Base-by-base conservation (phyloP, 2,329 filamentous ascomycete species). In the Ophiostoma piceae region DNA sequence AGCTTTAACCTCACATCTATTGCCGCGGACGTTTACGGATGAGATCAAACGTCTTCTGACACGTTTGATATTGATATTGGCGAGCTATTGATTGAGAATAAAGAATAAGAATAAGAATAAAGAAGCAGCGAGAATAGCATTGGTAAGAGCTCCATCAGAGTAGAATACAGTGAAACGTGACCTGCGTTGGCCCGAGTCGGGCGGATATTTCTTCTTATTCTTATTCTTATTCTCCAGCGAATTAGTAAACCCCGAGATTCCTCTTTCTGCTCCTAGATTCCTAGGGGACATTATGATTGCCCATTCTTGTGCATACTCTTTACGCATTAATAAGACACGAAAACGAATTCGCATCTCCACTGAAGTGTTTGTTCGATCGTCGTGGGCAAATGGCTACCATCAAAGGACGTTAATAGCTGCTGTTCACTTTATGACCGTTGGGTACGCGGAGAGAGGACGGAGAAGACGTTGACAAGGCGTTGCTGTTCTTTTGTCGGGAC, bases 141-240 rank as follows among this genome's bases (percentile, higher is more conserved):
- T 57, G 51, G 51, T 57, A 57, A 26, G 8, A 54, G 51, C 5
- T 35, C 35, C 35, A 35, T 35, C 35, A 9, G 22, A 3, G 43
- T 6, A 6, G 43, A 16, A 16, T 47, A 19, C 5, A 41, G 8
- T 41, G 9, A 14, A 41, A 41, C 39, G 39, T 19, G 43, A 47
- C 43, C 43, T 16, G 43, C 51, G 19, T 29, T 57, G 16, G 51
- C 11, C 12, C 26, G 57, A 19, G 26, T 62, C 12, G 26, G 57
- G 16, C 26, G 57, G 26, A 62, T 12, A 16, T 32, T 11, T 16
- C 26, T 14, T 62, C 57, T 62, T 62, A 62, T 62, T 62, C 57
- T 62, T 62, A 62, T 62, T 62, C 57, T 62, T 62, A 62, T 62
- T 62, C 57, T 62, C 8, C 12, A 57, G 51, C 51, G 47, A 19